Base-by-base conservation (phyloP, 2,329 filamentous ascomycete genomes). In the Colletotrichum salicis region DNA sequence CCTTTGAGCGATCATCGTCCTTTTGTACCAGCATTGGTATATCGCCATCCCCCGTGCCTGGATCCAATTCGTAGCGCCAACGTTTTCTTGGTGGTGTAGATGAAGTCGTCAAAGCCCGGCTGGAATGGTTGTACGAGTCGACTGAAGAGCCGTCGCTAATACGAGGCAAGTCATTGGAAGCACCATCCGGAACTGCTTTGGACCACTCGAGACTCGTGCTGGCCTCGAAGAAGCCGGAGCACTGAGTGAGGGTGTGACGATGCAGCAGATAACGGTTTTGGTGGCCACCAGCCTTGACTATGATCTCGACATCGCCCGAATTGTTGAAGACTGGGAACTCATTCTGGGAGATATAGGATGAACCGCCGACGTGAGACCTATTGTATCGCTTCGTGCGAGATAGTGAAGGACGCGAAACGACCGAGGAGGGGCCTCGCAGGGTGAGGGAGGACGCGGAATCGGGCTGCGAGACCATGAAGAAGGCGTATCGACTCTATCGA, bases 321-420 rank as follows among this genome's bases (percentile, higher is more conserved):
- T 95, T 92, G 61, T 91, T 91, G 82, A 98, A 98, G 79, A 97
- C 85, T 27, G 96, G 96, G 77, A 98, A 98, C 80, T 98, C 95
- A 80, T 98, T 98, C 79, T 93, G 93, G 54, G 93, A 89, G 29
- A 90, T 84, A 78, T 92, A 91, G 22, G 90, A 88, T 41, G 87
- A 85, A 73, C 92, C 92, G 70, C 94, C 94, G 77, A 92, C 90
- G 79, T 96, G 93, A 59, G 94, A 96, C 74, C 94, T 92, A 79
- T 93, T 92, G 78, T 95, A 93, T 76, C 94, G 91, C 81, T 93
- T 93, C 51, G 82, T 81, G 74, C 91, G 87, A 31, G 86, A 86
- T 66, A 86, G 82, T 15, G 88, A 86, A 70, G 90, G 87, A 78
- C 91, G 90, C 74, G 92, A 89, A 77, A 92, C 80, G 84, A 95